Percentiles rank a stretch among this genome's conserved stretches.
phyloP scores from a whole-genome alignment of 257 asterid species.

The Przewalskia tangutica region DNA sequence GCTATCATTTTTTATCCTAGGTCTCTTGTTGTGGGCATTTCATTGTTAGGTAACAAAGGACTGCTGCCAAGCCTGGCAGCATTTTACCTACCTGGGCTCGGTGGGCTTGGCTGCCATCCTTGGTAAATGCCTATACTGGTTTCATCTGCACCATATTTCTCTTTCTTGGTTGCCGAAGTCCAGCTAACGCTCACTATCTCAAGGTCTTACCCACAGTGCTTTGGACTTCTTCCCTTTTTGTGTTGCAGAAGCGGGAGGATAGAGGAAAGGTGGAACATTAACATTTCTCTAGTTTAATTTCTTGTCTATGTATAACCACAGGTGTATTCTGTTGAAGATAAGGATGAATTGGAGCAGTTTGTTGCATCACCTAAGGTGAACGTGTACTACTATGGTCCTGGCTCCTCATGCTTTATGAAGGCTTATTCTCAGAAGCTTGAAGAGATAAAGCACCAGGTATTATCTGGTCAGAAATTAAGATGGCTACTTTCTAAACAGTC shows the following conservation, averaged over 20 bases:
- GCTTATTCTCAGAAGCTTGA: constrained; percentile 51
- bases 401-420: constrained; percentile 17
- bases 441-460: constrained; percentile 73
- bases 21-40: neutral
- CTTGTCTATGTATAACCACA: constrained; percentile 16
- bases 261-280: neutral
- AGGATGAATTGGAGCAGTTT: constrained; percentile 54
- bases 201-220: neutral
- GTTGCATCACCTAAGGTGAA: constrained; percentile 66
- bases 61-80: neutral
- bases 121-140: neutral
- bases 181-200: neutral
- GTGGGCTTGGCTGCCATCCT: neutral
- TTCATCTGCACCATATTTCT: neutral
- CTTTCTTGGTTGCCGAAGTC: neutral
- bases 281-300: constrained; percentile 5
- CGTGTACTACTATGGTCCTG: constrained; percentile 51
- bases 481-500: neutral
- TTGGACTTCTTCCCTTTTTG: neutral
- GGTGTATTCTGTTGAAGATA: constrained; percentile 85
- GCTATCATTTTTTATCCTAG: neutral
- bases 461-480: constrained; percentile 9
- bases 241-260: neutral
- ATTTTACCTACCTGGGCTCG: neutral
- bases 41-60: neutral